Base-by-base conservation (phyloP, 2,329 filamentous ascomycete species). In the Sclerotinia sclerotiorum region DNA sequence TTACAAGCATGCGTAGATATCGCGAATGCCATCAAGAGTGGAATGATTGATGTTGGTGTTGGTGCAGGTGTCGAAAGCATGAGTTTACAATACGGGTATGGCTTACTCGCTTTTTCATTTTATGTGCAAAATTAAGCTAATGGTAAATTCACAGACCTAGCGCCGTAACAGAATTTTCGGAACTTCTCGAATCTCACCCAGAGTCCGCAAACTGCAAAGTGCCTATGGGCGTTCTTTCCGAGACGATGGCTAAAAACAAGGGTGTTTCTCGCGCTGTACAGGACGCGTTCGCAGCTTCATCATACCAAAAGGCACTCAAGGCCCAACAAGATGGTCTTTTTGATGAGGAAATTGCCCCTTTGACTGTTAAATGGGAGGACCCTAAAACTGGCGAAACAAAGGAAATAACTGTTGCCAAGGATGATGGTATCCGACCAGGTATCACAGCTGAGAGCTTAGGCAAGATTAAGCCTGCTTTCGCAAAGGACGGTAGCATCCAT, bases 1-100 rank as follows among this genome's bases (percentile, higher is more conserved):
- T 86, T 98, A 42, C 93, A 97, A 81, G 94, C 95, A 32, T 93
- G 92, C 77, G 90, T 95, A 70, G 94, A 98, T 79, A 90, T 98
- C 77, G 94, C 94, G 74, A 97, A 98, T 83, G 92, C 92, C 74
- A 96, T 99, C 82, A 88, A 87, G 77, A 79, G 88, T 6, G 95
- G 94, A 76, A 97, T 97, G 91, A 98, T 98, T 77, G 94, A 98
- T 73, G 82, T 98, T 71, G 95, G 95, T 75, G 88, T 98, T 74
- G 95, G 94, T 74, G 94, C 94, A 27, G 95, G 95, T 77, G 93
- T 97, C 32, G 95, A 99, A 87, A 95, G 91, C 84, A 99, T 99
- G 95, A 92, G 88, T 77, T 85, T 85, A 69, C 91, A 97, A 78
- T 98, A 98, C 79, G 95, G 94, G 88, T 91, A 82, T 75, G 87